Evolutionary conservation across 2,329 filamentous ascomycete species (phyloP).

Genomic region (Aspergillus spinulosporus): DNA sequence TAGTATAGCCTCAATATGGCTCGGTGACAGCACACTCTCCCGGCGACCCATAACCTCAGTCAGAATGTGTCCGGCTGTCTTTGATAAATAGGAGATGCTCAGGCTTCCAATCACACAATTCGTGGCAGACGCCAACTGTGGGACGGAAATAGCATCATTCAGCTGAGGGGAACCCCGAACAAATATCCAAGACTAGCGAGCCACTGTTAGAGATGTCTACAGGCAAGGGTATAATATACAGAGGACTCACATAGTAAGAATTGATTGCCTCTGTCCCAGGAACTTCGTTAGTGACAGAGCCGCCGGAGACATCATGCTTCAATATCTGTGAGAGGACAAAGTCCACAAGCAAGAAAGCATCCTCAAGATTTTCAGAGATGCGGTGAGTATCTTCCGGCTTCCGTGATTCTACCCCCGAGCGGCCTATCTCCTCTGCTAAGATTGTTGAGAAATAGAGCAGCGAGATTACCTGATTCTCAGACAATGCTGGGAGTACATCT

Average conservation of each 20-base stretch:
- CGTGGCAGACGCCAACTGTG: constrained; percentile 25
- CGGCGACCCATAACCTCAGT: constrained; percentile 36
- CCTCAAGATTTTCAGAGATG: constrained; percentile 32
- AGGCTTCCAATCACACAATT: constrained; percentile 30
- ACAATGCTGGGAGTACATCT: constrained; percentile 39
- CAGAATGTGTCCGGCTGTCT: constrained; percentile 36
- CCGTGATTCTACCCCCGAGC: constrained; percentile 26
- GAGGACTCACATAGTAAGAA: constrained; percentile 37
- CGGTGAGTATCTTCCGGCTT: constrained; percentile 18
- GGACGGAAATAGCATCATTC: constrained; percentile 22
- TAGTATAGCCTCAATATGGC: constrained; percentile 31
- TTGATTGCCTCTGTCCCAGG: constrained; percentile 38
- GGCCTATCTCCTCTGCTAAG: constrained; percentile 43
- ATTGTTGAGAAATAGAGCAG: constrained; percentile 43
- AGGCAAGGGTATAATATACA: neutral
- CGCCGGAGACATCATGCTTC: constrained; percentile 24
- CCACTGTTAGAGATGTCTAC: constrained; percentile 10
- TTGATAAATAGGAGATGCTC: constrained; percentile 28
- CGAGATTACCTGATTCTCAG: constrained; percentile 36
- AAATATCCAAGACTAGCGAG: constrained; percentile 36
- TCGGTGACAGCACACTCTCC: constrained; percentile 27
- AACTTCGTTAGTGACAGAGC: constrained; percentile 22
- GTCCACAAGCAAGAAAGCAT: constrained; percentile 40
- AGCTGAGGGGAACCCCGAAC: constrained; percentile 31
- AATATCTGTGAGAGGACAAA: constrained; percentile 37